Evolutionary conservation across 2,329 filamentous ascomycete species (phyloP), one percentile per base, ranked within the genome.

Genomic region (Hypoxylon sp.): DNA sequence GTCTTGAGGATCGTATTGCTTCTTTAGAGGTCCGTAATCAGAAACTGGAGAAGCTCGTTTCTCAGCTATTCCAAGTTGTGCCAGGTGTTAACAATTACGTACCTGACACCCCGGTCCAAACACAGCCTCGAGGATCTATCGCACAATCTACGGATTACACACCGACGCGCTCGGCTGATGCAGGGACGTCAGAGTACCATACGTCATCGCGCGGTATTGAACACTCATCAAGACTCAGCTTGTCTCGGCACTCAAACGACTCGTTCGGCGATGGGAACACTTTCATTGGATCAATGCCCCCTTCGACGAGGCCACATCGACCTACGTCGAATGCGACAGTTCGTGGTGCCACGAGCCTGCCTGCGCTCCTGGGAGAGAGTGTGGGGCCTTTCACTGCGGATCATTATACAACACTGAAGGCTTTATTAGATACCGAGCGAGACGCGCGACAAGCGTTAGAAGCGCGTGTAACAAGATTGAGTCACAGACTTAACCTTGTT

Each of bases 381-480:
- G 59, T 73, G 6, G 77, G 75, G 6, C 65, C 76, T 1, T 78
- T 83, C 21, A 80, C 80, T 1, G 74, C 78, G 15, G 84, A 87
- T 53, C 83, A 87, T 54, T 87, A 86, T 67, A 80, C 80, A 6
- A 82, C 81, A 1, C 79, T 90, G 15, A 75, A 85, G 29, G 80
- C 83, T 15, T 81, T 90, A 61, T 80, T 91, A 27, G 84, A 88
- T 62, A 81, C 82, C 1, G 89, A 91, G 75, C 86, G 88, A 27
- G 82, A 82, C 0, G 86, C 86, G 4, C 83, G 89, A 4, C 81
- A 84, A 62, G 80, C 83, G 3, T 82, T 91, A 3, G 89, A 90
- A 75, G 79, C 80, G 1, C 83, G 89, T 63, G 86, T 91, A 32
- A 84, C 81, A 62, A 84, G 81, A 46, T 80, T 91, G 5, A 82